phyloP scores from a whole-genome alignment of 139 green algal genomes.

The Closterium sp. region DNA sequence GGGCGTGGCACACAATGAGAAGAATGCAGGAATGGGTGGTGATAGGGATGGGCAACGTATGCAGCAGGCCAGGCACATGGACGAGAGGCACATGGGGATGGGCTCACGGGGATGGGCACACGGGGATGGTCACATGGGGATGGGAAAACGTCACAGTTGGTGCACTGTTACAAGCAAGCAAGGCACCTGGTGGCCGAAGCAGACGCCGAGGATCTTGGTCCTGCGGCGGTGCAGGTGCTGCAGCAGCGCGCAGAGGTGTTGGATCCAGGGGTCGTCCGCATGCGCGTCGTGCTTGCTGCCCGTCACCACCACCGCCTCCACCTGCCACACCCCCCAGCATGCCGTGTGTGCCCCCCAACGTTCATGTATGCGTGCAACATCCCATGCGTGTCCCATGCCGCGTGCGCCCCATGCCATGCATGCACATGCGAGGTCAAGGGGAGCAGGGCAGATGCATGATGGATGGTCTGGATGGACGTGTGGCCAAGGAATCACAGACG shows the following conservation, averaged over 20 bases:
- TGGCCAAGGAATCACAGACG: no score
- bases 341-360: background rate
- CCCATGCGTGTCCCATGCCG: background rate
- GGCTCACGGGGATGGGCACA: background rate
- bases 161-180: no score
- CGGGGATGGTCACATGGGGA: background rate
- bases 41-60: background rate
- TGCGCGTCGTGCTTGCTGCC: constrained; percentile 33
- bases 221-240: background rate
- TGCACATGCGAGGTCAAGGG: no score
- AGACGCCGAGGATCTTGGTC: constrained; percentile 18
- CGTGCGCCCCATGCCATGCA: no score
- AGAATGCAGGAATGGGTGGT: background rate
- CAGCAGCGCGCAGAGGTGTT: background rate
- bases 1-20: background rate
- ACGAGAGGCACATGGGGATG: background rate
- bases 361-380: no score
- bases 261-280: constrained; percentile 22
- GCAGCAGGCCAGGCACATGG: background rate
- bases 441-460: no score
- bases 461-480: no score
- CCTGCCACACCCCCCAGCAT: background rate
- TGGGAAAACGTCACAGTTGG: no score
- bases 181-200: constrained; percentile 41
- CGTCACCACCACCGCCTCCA: constrained; percentile 39